phyloP scores from a whole-genome alignment of 208 protist genomes.

The Crithidia expoeki region DNA sequence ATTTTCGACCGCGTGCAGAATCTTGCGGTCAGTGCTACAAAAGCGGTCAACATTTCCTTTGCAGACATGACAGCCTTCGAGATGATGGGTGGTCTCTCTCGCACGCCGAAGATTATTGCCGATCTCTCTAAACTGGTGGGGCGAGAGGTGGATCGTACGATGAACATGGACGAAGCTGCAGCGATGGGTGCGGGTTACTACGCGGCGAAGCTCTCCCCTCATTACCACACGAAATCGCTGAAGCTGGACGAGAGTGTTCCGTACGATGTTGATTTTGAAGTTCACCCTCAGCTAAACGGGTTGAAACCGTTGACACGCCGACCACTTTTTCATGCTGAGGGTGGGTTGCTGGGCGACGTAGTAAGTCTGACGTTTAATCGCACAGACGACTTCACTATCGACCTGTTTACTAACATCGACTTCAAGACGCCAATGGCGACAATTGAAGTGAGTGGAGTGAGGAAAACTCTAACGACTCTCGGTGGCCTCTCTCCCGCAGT shows the following conservation, averaged over 20 bases:
- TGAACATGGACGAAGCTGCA: conserved; percentile 93
- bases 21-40: conserved; percentile 61
- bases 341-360: conserved; percentile 40
- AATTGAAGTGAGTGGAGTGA: conserved; percentile 57
- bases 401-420: conserved; percentile 38
- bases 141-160: conserved; percentile 73
- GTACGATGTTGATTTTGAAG: conserved; percentile 55
- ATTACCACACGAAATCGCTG: conserved; percentile 82
- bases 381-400: conserved; percentile 74
- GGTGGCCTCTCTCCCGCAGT: conserved; percentile 43
- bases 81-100: conserved; percentile 86
- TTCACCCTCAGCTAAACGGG: conserved; percentile 38
- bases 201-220: conserved; percentile 75
- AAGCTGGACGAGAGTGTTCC: conserved; percentile 62
- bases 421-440: conserved; percentile 35
- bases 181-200: conserved; percentile 88
- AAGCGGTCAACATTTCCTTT: conserved; percentile 37
- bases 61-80: conserved; percentile 78
- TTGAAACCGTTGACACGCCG: conserved; percentile 21
- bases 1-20: conserved; percentile 72
- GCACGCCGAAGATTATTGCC: conserved; percentile 85
- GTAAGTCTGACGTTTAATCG: conserved; percentile 77
- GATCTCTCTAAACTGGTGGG: conserved; percentile 66
- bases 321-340: conserved; percentile 17
- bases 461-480: conserved; percentile 44